Base-by-base conservation (phyloP, 495 filamentous ascomycete species). In the Xylaria curta region DNA sequence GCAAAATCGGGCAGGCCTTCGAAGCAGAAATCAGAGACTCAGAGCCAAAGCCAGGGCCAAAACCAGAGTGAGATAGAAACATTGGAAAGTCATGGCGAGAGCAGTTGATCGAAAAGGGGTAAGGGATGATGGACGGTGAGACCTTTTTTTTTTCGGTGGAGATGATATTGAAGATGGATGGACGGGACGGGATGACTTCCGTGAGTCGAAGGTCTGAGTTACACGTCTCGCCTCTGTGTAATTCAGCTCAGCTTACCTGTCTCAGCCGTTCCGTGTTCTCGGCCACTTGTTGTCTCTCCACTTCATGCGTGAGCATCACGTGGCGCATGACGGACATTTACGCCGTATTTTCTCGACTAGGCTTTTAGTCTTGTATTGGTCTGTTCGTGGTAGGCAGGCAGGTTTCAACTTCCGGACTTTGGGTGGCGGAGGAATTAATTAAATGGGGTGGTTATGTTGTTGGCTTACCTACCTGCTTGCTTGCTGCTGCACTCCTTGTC, bases 181-280 rank as follows among this genome's bases (percentile, higher is more conserved):
- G 33, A 36, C 7, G 33, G 31, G 33, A 36, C 33, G 33, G 33
- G 33, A 36, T 36, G 33, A 36, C 4, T 6, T 36, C 3, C 33
- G 33, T 19, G 3, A 38, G 56, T 60, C 17, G 17, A 7, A 60
- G n/a, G n/a, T 38, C 12, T n/a, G 8, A 12, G n/a, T 10, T 40
- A 24, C 19, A 1, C 26, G 59, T 62, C 38, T 63, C 21, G 44
- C n/a, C 12, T 63, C 10, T n/a, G 38, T 28, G 5, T n/a, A n/a
- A n/a, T 19, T 42, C 60, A 63, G 60, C 60, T 63, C 60, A 63
- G 60, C 60, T 63, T 44, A 42, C 21, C 60, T 26, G 31, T 21
- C 38, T 33, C 31, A 40, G 38, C 38, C 60, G 8, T 63, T 63
- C 26, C 38, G 21, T 40, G 15, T 60, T 60, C 31, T 60, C 31